phyloP scores from a whole-genome alignment of 352 stramenopile genomes.

The Thraustotheca clavata region DNA sequence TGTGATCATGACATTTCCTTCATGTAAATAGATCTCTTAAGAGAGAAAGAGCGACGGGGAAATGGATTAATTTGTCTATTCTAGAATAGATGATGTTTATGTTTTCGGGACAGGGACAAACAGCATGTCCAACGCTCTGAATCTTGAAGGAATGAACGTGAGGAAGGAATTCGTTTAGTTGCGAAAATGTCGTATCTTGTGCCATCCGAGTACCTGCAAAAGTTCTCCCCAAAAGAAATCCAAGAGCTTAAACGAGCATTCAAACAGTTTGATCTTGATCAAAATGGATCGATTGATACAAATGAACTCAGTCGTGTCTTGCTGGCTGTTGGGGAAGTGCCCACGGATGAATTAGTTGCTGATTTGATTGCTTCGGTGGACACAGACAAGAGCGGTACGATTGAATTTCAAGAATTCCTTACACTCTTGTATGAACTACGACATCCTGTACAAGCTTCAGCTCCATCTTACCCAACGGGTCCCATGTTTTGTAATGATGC shows the following conservation, averaged over 20 bases:
- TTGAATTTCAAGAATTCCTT: slow-evolving; percentile 80
- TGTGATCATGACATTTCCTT: too few relatives aligned
- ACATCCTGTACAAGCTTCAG: slow-evolving; percentile 41
- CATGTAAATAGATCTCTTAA: too few relatives aligned
- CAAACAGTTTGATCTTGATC: slow-evolving; percentile 74
- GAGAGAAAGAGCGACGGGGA: too few relatives aligned
- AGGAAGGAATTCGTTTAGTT: too few relatives aligned
- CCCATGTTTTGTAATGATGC: slow-evolving; percentile 15
- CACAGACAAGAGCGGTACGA: slow-evolving; percentile 31
- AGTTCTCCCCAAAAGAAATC: slow-evolving; percentile 83
- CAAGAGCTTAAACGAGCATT: slow-evolving; percentile 81
- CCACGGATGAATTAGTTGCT: slow-evolving; percentile 44
- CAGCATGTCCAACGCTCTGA: background rate
- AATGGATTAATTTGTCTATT: too few relatives aligned
- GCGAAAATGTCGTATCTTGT: slow-evolving; percentile 75
- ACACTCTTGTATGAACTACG: slow-evolving; percentile 64
- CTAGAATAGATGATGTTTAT: background rate
- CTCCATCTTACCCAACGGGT: slow-evolving; percentile 14
- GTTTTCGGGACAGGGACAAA: background rate
- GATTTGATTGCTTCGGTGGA: slow-evolving; percentile 62
- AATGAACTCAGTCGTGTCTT: slow-evolving; percentile 50
- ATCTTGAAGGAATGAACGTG: too few relatives aligned
- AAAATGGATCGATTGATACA: slow-evolving; percentile 41
- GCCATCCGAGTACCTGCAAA: slow-evolving; percentile 72
- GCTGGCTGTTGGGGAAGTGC: slow-evolving; percentile 70